Evolutionary conservation across 1,284 basidiomycete genomes (phyloP).

Genomic region (Leccinum solheimii): DNA sequence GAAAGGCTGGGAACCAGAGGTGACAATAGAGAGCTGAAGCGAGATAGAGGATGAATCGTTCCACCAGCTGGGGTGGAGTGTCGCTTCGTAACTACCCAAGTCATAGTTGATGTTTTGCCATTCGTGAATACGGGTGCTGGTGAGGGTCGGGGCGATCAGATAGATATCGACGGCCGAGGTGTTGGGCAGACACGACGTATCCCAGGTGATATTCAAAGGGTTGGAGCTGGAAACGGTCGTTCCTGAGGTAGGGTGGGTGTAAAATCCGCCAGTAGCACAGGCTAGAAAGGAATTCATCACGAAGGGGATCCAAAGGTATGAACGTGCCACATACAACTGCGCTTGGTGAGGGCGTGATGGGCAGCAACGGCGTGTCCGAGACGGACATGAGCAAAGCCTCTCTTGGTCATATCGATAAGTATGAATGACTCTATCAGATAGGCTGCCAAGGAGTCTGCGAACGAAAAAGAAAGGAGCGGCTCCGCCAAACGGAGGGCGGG

Average conservation of each 20-base stretch:
- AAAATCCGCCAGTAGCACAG: conserved; percentile 63
- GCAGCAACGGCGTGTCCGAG: conserved; percentile 28
- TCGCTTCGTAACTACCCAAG: conserved; percentile 54
- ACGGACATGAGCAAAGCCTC: conserved; percentile 34
- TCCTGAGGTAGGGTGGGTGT: conserved; percentile 59
- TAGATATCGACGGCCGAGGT: conserved; percentile 65
- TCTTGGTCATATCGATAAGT: conserved; percentile 27
- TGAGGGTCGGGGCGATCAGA: conserved; percentile 58
- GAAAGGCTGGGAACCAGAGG: conserved; percentile 55
- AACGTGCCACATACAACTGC: conserved; percentile 14
- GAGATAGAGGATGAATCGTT: conserved; percentile 54
- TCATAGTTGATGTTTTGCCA: conserved; percentile 62
- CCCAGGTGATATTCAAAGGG: conserved; percentile 71
- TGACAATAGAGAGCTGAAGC: conserved; percentile 70
- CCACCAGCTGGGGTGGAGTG: conserved; percentile 77
- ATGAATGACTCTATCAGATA: background rate
- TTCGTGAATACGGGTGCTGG: conserved; percentile 54
- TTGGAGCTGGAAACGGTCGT: conserved; percentile 53
- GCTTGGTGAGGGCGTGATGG: conserved; percentile 22
- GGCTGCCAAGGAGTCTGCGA: conserved; percentile 6
- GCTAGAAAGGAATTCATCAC: conserved; percentile 32
- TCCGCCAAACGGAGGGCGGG: conserved; percentile 26
- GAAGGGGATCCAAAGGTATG: background rate
- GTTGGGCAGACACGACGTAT: conserved; percentile 55
- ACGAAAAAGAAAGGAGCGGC: conserved; percentile 28